A percentile compares a stretch with the other conserved stretches of the same genome.
phyloP scores from a whole-genome alignment of 1,284 basidiomycete genomes.

The Anthracocystis setariae region DNA sequence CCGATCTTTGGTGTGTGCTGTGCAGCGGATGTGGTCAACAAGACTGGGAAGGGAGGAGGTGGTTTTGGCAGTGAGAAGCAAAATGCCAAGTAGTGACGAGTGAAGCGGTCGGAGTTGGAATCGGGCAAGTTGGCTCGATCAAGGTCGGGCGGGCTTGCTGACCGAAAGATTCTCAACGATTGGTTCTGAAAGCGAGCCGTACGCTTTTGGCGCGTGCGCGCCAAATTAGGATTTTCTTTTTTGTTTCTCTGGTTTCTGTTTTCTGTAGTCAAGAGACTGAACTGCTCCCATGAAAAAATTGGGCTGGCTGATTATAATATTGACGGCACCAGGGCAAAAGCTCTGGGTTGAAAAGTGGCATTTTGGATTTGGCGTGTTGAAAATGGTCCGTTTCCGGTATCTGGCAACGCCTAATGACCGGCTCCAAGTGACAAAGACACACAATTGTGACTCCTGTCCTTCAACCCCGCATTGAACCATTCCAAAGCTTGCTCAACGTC shows the following conservation, averaged over 20 bases:
- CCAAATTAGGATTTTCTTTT: slow-evolving; percentile 5
- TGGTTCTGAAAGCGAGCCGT: slow-evolving; percentile 17
- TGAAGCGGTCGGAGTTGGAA: neutral
- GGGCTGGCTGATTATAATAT: slow-evolving; percentile 8
- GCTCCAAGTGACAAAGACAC: neutral
- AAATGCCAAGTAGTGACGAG: slow-evolving; percentile 4
- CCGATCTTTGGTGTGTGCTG: neutral
- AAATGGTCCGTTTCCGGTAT: slow-evolving; percentile 33
- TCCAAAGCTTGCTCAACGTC: neutral
- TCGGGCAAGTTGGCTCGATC: neutral
- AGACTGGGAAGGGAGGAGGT: neutral
- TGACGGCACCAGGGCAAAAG: slow-evolving; percentile 1
- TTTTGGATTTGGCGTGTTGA: slow-evolving; percentile 22
- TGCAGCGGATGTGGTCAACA: neutral
- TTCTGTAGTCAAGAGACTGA: slow-evolving; percentile 1
- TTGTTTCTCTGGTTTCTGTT: neutral
- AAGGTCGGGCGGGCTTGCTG: slow-evolving; percentile 3
- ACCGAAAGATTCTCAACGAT: slow-evolving; percentile 24
- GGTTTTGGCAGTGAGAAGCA: neutral
- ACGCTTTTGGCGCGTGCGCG: slow-evolving; percentile 5
- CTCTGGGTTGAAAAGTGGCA: slow-evolving; percentile 3
- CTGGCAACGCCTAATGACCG: slow-evolving; percentile 1
- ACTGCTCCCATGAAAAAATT: neutral
- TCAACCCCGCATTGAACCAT: slow-evolving; percentile 5
- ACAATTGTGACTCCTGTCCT: neutral